Base-by-base conservation (phyloP, 1,139 yeast species). In the Sporopachydermia cereana region DNA sequence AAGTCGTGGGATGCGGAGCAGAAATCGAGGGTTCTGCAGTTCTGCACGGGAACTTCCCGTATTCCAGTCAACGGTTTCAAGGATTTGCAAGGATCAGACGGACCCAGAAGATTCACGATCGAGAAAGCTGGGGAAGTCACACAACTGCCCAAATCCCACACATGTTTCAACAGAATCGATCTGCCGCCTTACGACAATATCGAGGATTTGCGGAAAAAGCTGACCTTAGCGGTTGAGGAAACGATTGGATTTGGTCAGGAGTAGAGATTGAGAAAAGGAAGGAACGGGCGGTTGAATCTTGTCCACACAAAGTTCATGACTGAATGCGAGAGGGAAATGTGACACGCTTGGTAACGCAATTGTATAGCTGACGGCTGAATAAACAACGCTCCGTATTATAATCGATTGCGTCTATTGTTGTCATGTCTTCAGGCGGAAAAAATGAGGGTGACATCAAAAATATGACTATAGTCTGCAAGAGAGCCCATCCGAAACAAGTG, bases 31-130 rank as follows among this genome's bases (percentile, higher is more conserved):
- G 71, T 91, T 59, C 71, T 91, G 57, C 98, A 93, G 66, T 91
- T 91, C 61, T 89, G 97, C 18, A 91, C 99, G 1, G 99, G 99
- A 71, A 91, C 98, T 2, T 86, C 96, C 22, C 84, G 99, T 69
- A 89, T 93, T 49, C 99, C 99, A 2, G 98, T 91, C 53, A 91
- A 91, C 64, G 99, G 99, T 39, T 91, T 91, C 71, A 91, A 91
- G 65, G 99, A 91, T 66, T 72, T 91, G 56, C 98, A 91, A 67
- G 99, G 98, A 52, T 84, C 95, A 20, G 98, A 91, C 67, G 98
- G 98, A 48, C 98, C 98, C 46, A 84, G 98, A 71, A 77, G 97
- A 60, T 93, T 93, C 63, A 91, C 98, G 4, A 89, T 91, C 63
- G 98, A 93, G 64, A 89, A 88, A 64, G 96, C 97, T 3, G 98